Percentiles rank a stretch among this genome's conserved stretches.
These are phyloP conservation scores for Pseudevernia furfuracea DNA, from an alignment of 495 filamentous ascomycete species.

Conservation along the genomic window DNA sequence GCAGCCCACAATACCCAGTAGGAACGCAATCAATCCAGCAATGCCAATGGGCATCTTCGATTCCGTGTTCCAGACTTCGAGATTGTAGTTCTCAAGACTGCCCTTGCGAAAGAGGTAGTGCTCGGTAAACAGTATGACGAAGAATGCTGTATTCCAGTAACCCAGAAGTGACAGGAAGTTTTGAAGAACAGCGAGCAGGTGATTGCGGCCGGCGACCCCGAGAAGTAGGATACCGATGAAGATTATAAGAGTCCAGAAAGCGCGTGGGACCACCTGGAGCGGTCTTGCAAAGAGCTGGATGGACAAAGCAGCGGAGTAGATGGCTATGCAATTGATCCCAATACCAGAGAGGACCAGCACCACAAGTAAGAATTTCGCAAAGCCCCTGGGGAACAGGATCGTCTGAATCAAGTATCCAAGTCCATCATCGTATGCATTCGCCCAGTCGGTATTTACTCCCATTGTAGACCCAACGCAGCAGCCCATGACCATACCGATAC, in stretches of 20 bases:
- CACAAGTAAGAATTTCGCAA: slow-evolving; percentile 53
- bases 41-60: slow-evolving; percentile 40
- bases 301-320: slow-evolving; percentile 41
- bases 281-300: slow-evolving; percentile 36
- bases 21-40: slow-evolving; percentile 40
- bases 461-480: slow-evolving; percentile 46
- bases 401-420: slow-evolving; percentile 52
- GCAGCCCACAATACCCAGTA: slow-evolving; percentile 39
- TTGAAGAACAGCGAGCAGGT: slow-evolving; percentile 38
- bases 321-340: slow-evolving; percentile 38
- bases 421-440: slow-evolving; percentile 43
- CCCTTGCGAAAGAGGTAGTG: slow-evolving; percentile 52
- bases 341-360: slow-evolving; percentile 32
- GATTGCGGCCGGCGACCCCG: slow-evolving; percentile 40
- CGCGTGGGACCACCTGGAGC: slow-evolving; percentile 38
- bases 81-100: slow-evolving; percentile 38
- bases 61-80: slow-evolving; percentile 45
- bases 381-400: slow-evolving; percentile 48
- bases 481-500: slow-evolving; percentile 49
- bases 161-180: slow-evolving; percentile 53
- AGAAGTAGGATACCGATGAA: slow-evolving; percentile 37
- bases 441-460: slow-evolving; percentile 41
- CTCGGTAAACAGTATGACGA: slow-evolving; percentile 51
- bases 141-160: slow-evolving; percentile 53
- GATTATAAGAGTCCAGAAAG: slow-evolving; percentile 41